Evolutionary conservation across 345 rosid genomes (phyloP).

Genomic region (Populus simonii): DNA sequence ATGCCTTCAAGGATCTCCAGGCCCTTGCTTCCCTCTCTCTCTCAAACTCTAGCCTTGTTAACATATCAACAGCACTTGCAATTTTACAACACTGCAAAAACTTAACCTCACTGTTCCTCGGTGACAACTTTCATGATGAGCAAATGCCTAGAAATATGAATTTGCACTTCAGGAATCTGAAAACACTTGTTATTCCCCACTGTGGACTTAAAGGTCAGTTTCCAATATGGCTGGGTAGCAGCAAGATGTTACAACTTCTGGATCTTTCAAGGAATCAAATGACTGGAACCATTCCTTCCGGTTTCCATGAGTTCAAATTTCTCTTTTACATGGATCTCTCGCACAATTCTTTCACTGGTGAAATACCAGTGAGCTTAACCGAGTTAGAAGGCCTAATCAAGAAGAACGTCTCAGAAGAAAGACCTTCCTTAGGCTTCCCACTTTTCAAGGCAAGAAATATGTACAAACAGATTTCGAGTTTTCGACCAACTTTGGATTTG

Average conservation of each 20-base stretch:
- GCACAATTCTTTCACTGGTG: slow-evolving; percentile 33
- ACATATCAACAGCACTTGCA: slow-evolving; percentile 21
- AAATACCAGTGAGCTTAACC: slow-evolving; percentile 27
- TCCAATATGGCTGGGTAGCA: slow-evolving; percentile 19
- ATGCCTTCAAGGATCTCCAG: slow-evolving; percentile 29
- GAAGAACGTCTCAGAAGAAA: not conserved
- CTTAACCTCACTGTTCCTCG: slow-evolving; percentile 15
- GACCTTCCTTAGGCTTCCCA: not conserved
- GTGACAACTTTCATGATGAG: not conserved
- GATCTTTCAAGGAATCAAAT: slow-evolving; percentile 25
- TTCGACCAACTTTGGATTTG: slow-evolving; percentile 20
- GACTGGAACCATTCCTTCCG: slow-evolving; percentile 12
- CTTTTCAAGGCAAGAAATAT: not conserved
- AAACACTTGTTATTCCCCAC: not conserved
- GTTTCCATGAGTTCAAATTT: slow-evolving; percentile 10
- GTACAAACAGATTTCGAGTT: slow-evolving; percentile 18
- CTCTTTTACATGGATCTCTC: slow-evolving; percentile 35
- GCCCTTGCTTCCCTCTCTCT: slow-evolving; percentile 17
- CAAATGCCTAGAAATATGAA: slow-evolving; percentile 12
- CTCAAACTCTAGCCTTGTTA: slow-evolving; percentile 6
- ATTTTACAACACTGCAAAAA: slow-evolving; percentile 26
- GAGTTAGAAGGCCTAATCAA: slow-evolving; percentile 9
- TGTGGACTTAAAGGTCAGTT: slow-evolving; percentile 18
- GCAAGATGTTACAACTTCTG: slow-evolving; percentile 10
- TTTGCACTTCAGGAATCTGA: slow-evolving; percentile 14